A percentile compares a stretch with the other conserved stretches of the same genome.
These are phyloP conservation scores for Acanthamoeba healyi DNA, from an alignment of 208 protist species.

Conservation along the genomic window DNA sequence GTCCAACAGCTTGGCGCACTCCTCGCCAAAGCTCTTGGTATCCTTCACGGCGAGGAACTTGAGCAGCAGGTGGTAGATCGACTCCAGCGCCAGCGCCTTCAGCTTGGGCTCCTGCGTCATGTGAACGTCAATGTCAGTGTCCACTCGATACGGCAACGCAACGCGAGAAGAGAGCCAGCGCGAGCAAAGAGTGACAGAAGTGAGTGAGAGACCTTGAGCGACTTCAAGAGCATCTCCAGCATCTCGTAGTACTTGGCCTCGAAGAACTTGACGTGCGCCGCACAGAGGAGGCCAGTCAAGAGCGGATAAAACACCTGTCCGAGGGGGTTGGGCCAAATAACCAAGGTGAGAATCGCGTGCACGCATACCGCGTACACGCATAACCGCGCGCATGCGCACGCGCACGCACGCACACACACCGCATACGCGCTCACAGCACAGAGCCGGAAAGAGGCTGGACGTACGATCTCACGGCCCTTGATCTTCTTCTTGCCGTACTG, in stretches of 20 bases:
- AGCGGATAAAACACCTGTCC: slow-evolving; percentile 58
- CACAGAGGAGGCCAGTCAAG: slow-evolving; percentile 47
- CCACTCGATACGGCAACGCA: no score
- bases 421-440: no score
- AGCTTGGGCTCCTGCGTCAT: slow-evolving; percentile 62
- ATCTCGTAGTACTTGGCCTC: slow-evolving; percentile 24
- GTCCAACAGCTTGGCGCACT: slow-evolving; percentile 7
- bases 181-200: no score
- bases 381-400: no score
- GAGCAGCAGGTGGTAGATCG: slow-evolving; percentile 53
- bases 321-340: background rate
- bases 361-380: no score
- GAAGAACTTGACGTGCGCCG: slow-evolving; percentile 26
- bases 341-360: no score
- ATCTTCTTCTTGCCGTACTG: slow-evolving; percentile 71
- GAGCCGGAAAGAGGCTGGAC: no score
- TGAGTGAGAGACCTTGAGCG: no score
- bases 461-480: slow-evolving; percentile 51
- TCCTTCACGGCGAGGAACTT: slow-evolving; percentile 60
- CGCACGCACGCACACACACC: no score
- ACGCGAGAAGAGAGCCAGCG: no score
- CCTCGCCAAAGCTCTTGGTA: slow-evolving; percentile 51
- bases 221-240: slow-evolving; percentile 47
- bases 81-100: slow-evolving; percentile 43
- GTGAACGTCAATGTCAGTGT: no score